Percentiles rank a stretch among this genome's conserved stretches.
Conservation (phyloP, 768 basidiomycete species). For the Suillus americanus region DNA sequence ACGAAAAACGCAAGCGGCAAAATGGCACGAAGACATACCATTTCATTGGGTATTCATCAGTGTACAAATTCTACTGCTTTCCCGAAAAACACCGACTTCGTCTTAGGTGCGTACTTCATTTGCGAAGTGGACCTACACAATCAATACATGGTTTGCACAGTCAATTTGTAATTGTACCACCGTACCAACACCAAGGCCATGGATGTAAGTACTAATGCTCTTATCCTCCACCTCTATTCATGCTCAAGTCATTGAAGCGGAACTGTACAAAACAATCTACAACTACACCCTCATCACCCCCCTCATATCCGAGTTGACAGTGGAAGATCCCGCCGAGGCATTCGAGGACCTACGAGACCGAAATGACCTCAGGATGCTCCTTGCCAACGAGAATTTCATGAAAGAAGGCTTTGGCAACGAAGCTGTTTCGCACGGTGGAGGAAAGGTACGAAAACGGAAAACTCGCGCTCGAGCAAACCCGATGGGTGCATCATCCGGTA, state of each 20-base stretch:
- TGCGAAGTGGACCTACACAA: background rate
- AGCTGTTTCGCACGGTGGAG: constrained; percentile 45
- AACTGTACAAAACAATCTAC: constrained; percentile 86
- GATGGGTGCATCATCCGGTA: constrained; percentile 24
- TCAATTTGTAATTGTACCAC: constrained; percentile 92
- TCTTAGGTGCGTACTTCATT: constrained; percentile 58
- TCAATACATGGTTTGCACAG: constrained; percentile 37
- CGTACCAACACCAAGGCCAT: constrained; percentile 87
- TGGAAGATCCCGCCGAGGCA: constrained; percentile 97
- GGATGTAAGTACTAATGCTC: constrained; percentile 61
- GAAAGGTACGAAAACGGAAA: constrained; percentile 39
- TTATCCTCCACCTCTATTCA: background rate
- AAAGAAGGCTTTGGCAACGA: constrained; percentile 62
- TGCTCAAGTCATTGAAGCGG: constrained; percentile 47
- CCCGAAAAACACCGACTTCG: constrained; percentile 88
- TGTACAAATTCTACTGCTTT: constrained; percentile 95
- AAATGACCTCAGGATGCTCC: constrained; percentile 81
- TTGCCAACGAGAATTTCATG: constrained; percentile 63
- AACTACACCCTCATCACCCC: constrained; percentile 65
- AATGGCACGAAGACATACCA: constrained; percentile 70
- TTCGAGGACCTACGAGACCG: constrained; percentile 96
- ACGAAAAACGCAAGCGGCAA: constrained; percentile 75
- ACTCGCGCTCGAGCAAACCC: constrained; percentile 32
- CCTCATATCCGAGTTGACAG: constrained; percentile 85
- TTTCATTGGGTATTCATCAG: constrained; percentile 90